Conservation (phyloP, 305 asterid genomes). For the Solanum chacoense region DNA sequence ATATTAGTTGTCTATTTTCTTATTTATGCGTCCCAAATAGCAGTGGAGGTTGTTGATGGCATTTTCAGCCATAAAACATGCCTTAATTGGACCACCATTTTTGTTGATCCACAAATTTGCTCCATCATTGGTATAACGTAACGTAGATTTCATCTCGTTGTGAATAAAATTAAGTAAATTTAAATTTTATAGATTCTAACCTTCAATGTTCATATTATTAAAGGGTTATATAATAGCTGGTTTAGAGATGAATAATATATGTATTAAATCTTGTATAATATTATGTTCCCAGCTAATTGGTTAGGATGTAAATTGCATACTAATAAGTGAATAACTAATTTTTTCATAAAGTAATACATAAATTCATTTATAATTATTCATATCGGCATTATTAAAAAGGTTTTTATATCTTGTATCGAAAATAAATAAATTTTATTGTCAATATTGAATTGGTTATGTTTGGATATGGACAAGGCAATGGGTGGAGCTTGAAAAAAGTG, state of each 20-base stretch:
- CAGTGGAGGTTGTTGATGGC: neutral
- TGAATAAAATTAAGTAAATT: neutral
- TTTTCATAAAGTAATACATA: neutral
- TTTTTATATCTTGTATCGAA: neutral
- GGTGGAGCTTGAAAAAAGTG: neutral
- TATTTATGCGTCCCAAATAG: neutral
- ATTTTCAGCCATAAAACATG: neutral
- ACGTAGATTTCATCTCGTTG: neutral
- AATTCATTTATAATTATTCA: no score
- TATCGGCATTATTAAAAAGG: neutral
- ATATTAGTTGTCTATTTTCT: neutral
- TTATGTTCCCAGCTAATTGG: neutral
- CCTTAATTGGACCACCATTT: neutral
- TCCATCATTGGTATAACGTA: neutral
- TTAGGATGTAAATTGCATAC: neutral
- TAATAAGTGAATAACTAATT: neutral
- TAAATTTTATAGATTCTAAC: neutral
- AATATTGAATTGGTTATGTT: neutral
- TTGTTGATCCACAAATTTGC: neutral
- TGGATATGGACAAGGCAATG: neutral
- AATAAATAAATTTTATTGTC: neutral
- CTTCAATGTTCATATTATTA: neutral
- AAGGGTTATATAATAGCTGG: neutral
- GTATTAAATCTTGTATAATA: neutral
- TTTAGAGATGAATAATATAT: neutral